Base-by-base conservation (phyloP, 2,329 filamentous ascomycete species). In the Aspergillus quadrilineatus region DNA sequence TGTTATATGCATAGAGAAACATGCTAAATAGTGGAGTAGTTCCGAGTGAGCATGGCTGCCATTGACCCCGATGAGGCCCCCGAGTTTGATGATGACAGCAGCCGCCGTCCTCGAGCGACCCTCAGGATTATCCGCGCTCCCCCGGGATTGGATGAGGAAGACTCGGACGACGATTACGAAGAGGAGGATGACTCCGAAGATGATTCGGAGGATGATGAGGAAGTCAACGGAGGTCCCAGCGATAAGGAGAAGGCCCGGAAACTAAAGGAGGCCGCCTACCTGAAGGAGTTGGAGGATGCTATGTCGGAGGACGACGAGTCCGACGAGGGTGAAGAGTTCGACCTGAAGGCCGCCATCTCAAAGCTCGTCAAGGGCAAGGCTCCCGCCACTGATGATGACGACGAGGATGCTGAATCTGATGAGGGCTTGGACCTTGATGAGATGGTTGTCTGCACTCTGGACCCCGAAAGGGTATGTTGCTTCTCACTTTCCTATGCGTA, bases 31-130 rank as follows among this genome's bases (percentile, higher is more conserved):
- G 7, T 14, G n/a, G 2, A 42, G 29, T 69, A 96, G 92, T 95
- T 97, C 80, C 91, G 91, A 74, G 91, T 99, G 72, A 97, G 92
- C 69, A 99, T 99, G 94, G 94, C 95, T 69, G 94, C 94, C 64
- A 88, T 99, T 74, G 93, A 99, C 74, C 94, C 94, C 57, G 91
- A 85, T 69, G 89, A 89, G 67, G 82, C 85, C 66, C 83, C 87
- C 36, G 83, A 90, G 74, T 81, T 81, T 57, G 86, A 87, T 65
- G 81, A 82, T 56, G 85, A 87, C 69, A 76, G 84, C 58, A 84
- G 84, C 67, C 75, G 78, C 56, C 76, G 86, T 60, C 84, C 87
- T 67, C 89, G 92, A 67, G 89, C 94, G 53, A 99, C 94, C 50
- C 81, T 99, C 69, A 96, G 94, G 80, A 83, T 99, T 65, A 83